phyloP scores from a whole-genome alignment of 768 basidiomycete genomes.

The Austroboletus festivus region DNA sequence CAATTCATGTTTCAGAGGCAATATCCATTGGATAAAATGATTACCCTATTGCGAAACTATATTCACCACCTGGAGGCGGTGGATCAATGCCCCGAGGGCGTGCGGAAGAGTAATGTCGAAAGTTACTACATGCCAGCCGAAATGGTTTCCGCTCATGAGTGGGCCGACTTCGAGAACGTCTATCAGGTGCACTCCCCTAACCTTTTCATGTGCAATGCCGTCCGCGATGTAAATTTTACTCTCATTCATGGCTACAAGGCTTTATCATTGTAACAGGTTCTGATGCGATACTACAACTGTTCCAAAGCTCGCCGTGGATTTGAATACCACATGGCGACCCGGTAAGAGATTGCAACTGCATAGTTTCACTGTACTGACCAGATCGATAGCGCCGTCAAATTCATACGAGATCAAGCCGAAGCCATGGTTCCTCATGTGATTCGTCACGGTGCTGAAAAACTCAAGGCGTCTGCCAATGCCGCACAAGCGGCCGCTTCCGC shows the following conservation, averaged over 20 bases:
- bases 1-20: conserved; percentile 21
- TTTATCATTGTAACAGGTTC: conserved; percentile 49
- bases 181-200: conserved; percentile 88
- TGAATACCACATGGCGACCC: conserved; percentile 86
- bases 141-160: conserved; percentile 63
- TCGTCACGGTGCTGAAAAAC: conserved; percentile 23
- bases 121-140: conserved; percentile 68
- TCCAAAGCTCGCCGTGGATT: conserved; percentile 71
- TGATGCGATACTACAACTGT: conserved; percentile 87
- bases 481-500: conserved; percentile 68
- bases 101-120: conserved; percentile 34
- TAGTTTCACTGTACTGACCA: conserved; percentile 7
- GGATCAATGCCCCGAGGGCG: conserved; percentile 35
- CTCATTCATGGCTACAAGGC: not conserved
- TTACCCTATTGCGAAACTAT: conserved; percentile 59
- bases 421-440: conserved; percentile 23
- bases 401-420: conserved; percentile 80
- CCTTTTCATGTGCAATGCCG: conserved; percentile 70
- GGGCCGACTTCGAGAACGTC: conserved; percentile 84
- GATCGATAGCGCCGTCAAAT: conserved; percentile 67
- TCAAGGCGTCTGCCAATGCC: conserved; percentile 36
- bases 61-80: conserved; percentile 49
- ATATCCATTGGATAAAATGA: conserved; percentile 44
- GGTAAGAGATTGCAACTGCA: conserved; percentile 42
- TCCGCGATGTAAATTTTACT: conserved; percentile 64